phyloP scores from a whole-genome alignment of 2,329 filamentous ascomycete genomes.

The Fusarium kyushuense region DNA sequence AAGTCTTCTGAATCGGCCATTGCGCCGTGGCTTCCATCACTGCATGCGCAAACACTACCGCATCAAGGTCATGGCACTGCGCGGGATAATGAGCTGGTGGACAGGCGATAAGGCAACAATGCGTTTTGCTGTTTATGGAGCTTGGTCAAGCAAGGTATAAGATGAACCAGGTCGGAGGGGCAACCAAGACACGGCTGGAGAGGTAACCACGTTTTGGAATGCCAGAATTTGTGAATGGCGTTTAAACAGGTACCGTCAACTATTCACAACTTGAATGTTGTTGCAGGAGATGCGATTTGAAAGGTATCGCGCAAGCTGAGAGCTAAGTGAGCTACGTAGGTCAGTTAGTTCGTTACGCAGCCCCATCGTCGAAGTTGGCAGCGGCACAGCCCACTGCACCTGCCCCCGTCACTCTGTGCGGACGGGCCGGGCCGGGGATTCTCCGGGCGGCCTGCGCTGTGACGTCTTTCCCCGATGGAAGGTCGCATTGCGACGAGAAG shows the following conservation, averaged over 20 bases:
- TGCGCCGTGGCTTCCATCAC: slow-evolving; percentile 58
- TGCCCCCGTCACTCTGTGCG: slow-evolving; percentile 16
- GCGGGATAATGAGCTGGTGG: slow-evolving; percentile 33
- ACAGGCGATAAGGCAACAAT: slow-evolving; percentile 37
- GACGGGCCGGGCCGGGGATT: slow-evolving; percentile 46
- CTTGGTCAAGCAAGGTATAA: slow-evolving; percentile 30
- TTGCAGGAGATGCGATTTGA: slow-evolving; percentile 17
- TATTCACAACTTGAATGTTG: background rate
- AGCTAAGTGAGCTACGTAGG: slow-evolving; percentile 46
- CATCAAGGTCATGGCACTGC: slow-evolving; percentile 46
- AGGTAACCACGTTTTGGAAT: slow-evolving; percentile 7
- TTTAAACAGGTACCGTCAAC: background rate
- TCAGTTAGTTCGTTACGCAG: slow-evolving; percentile 44
- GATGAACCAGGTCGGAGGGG: slow-evolving; percentile 31
- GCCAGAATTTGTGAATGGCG: background rate
- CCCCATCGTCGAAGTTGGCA: slow-evolving; percentile 42
- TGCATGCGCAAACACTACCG: slow-evolving; percentile 47
- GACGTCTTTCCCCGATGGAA: slow-evolving; percentile 42
- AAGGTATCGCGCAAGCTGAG: slow-evolving; percentile 37
- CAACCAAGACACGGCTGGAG: slow-evolving; percentile 20
- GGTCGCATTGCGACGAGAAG: slow-evolving; percentile 33
- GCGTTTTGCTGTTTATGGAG: slow-evolving; percentile 39
- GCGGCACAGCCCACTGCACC: slow-evolving; percentile 34
- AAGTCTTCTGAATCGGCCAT: slow-evolving; percentile 64
- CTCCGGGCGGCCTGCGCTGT: slow-evolving; percentile 42